Percentiles rank a stretch among this genome's conserved stretches.
These are phyloP conservation scores for Botrytis hyacinthi DNA, from an alignment of 2,329 filamentous ascomycete species.

Conservation along the genomic window DNA sequence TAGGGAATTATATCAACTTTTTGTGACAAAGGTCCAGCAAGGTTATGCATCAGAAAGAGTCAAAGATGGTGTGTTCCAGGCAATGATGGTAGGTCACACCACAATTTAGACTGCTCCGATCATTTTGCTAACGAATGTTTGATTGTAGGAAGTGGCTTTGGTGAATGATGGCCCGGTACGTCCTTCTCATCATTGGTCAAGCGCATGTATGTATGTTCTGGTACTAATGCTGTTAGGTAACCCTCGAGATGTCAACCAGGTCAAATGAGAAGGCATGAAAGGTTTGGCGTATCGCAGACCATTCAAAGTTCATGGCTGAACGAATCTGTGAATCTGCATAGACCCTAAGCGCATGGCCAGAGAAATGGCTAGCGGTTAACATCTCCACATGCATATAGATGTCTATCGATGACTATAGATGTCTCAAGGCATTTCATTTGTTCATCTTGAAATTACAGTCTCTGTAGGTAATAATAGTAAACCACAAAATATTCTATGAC, in stretches of 20 bases:
- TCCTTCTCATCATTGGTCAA: background rate
- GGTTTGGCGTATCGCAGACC: background rate
- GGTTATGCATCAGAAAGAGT: constrained; percentile 73
- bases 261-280: constrained; percentile 26
- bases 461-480: background rate
- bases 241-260: constrained; percentile 35
- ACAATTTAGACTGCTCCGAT: background rate
- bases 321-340: background rate
- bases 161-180: constrained; percentile 77
- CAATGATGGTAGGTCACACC: constrained; percentile 73
- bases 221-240: constrained; percentile 30
- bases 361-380: background rate
- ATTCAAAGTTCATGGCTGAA: background rate
- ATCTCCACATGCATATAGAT: background rate
- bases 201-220: background rate
- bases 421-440: background rate
- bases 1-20: constrained; percentile 77
- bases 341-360: background rate
- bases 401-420: background rate
- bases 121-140: constrained; percentile 4
- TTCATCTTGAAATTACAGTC: background rate
- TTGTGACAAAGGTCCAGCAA: constrained; percentile 72
- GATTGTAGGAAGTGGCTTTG: constrained; percentile 68
- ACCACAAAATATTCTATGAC: background rate
- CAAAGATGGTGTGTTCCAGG: constrained; percentile 94